phyloP scores from a whole-genome alignment of 768 basidiomycete genomes.

The Strobilomyces echinocephalus region DNA sequence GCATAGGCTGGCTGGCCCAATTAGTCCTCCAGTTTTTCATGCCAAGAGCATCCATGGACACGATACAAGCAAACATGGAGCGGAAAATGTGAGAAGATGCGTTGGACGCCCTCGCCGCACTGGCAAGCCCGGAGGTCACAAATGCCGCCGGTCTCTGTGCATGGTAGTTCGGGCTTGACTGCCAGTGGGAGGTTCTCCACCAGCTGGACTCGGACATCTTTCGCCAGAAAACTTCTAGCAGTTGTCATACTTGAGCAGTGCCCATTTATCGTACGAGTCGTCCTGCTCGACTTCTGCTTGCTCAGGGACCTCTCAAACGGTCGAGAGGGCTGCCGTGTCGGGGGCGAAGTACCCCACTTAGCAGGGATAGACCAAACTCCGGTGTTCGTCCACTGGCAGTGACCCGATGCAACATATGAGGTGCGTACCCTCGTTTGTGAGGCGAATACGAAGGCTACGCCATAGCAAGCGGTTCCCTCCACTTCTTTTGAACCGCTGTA shows the following conservation, averaged over 20 bases:
- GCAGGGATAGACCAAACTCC: background rate
- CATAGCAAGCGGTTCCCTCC: too few species aligned
- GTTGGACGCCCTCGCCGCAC: slow-evolving; percentile 33
- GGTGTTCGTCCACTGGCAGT: background rate
- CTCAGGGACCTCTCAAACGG: slow-evolving; percentile 34
- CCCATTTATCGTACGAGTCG: background rate
- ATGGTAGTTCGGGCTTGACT: slow-evolving; percentile 1
- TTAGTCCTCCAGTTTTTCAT: background rate
- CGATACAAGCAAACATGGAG: slow-evolving; percentile 2
- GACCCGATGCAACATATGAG: too few species aligned
- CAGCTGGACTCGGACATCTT: slow-evolving; percentile 32
- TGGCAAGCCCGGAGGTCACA: slow-evolving; percentile 35
- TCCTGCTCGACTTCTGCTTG: background rate
- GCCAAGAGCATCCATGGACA: background rate
- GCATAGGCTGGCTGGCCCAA: background rate
- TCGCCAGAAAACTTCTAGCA: slow-evolving; percentile 10
- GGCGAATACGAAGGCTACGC: too few species aligned
- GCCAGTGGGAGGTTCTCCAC: slow-evolving; percentile 5
- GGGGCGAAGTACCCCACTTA: background rate
- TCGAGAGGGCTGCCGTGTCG: slow-evolving; percentile 29
- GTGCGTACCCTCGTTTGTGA: too few species aligned
- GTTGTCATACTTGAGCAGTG: background rate
- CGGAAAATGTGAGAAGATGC: slow-evolving; percentile 39
- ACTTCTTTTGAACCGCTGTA: too few species aligned
- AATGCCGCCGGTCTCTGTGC: slow-evolving; percentile 10